These are phyloP conservation scores for Tolypocladium cylindrosporum DNA, from an alignment of 2,329 filamentous ascomycete species.

Conservation along the genomic window DNA sequence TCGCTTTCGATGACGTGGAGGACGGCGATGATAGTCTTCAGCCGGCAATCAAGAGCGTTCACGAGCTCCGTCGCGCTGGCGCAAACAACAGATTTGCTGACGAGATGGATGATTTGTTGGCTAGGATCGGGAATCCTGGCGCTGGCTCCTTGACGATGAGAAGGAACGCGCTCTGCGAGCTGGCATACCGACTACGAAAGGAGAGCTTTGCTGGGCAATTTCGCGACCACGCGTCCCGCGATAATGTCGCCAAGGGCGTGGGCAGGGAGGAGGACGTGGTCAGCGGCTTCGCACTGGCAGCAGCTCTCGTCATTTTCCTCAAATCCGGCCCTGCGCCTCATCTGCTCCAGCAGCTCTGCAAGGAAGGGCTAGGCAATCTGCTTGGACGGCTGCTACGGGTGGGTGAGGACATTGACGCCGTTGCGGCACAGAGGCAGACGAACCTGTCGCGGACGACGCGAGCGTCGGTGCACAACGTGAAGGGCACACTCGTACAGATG, in stretches of 20 bases:
- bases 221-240: conserved; percentile 62
- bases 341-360: conserved; percentile 45
- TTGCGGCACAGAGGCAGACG: conserved; percentile 54
- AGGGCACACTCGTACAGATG: conserved; percentile 39
- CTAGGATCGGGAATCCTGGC: conserved; percentile 45
- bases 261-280: conserved; percentile 49
- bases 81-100: conserved; percentile 57
- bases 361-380: conserved; percentile 43
- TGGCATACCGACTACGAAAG: conserved; percentile 48
- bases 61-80: conserved; percentile 55
- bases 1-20: conserved; percentile 14
- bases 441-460: conserved; percentile 61
- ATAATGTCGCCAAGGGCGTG: conserved; percentile 54
- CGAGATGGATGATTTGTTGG: conserved; percentile 54
- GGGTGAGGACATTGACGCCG: conserved; percentile 43
- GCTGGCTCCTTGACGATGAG: conserved; percentile 38
- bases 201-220: conserved; percentile 61
- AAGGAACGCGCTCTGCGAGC: conserved; percentile 48
- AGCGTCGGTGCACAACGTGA: conserved; percentile 43
- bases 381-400: conserved; percentile 44
- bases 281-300: conserved; percentile 53
- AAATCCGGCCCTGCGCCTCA: conserved; percentile 50
- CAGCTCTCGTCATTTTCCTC: conserved; percentile 53
- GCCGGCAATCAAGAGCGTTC: conserved; percentile 50
- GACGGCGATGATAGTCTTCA: conserved; percentile 32